Conservation (phyloP, 371 early-diverging fungal species). For the Amoeboaphelidium protococcarum region DNA sequence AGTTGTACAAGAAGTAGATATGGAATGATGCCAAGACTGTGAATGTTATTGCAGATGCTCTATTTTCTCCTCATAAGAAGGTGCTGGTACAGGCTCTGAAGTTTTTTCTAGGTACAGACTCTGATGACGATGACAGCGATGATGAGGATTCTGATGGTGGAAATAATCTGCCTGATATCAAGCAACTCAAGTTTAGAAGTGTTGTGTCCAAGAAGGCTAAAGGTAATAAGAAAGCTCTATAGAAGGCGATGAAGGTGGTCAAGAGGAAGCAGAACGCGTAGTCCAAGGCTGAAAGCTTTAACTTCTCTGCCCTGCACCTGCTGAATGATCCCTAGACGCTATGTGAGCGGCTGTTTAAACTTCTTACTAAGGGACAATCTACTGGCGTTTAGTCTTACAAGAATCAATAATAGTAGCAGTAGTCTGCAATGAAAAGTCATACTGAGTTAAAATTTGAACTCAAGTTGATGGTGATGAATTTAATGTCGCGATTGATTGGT, state of each 20-base stretch:
- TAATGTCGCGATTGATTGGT: conserved; percentile 75
- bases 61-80: conserved; percentile 65
- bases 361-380: conserved; percentile 68
- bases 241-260: conserved; percentile 35
- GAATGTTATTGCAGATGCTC: conserved; percentile 84
- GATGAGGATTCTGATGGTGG: conserved; percentile 31
- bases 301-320: conserved; percentile 73
- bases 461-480: conserved; percentile 60
- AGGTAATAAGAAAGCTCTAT: conserved; percentile 35
- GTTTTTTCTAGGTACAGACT: conserved; percentile 52
- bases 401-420: conserved; percentile 13
- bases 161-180: conserved; percentile 28
- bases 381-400: conserved; percentile 17
- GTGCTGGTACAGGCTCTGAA: conserved; percentile 70
- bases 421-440: conserved; percentile 17
- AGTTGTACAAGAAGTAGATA: conserved; percentile 72
- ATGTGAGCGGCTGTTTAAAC: neutral
- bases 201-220: conserved; percentile 56
- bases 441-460: conserved; percentile 37
- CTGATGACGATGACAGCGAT: conserved; percentile 23
- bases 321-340: conserved; percentile 75
- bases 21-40: conserved; percentile 94
- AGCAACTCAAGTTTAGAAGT: conserved; percentile 39
- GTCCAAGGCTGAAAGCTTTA: conserved; percentile 40
- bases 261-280: conserved; percentile 34